phyloP scores from a whole-genome alignment of 495 filamentous ascomycete species.

The Penicillium canariense region DNA sequence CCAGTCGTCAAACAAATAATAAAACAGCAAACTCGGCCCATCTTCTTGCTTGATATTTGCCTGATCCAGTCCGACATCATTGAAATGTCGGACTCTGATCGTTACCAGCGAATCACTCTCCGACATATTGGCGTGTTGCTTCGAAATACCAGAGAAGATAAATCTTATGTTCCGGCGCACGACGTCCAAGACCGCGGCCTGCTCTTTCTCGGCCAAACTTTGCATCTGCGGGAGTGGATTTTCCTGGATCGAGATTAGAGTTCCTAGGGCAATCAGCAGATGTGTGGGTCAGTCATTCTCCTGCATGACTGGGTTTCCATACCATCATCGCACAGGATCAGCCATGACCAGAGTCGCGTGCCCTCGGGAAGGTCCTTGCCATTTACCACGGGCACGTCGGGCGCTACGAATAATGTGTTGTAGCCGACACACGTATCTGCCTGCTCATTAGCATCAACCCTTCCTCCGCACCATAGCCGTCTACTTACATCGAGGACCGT shows the following conservation, averaged over 20 bases:
- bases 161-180: conserved; percentile 67
- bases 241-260: conserved; percentile 76
- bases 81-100: conserved; percentile 49
- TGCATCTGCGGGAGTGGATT: conserved; percentile 53
- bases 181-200: conserved; percentile 44
- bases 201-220: conserved; percentile 27
- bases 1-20: conserved; percentile 90
- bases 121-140: conserved; percentile 35
- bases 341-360: conserved; percentile 71
- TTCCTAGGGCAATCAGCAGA: conserved; percentile 41
- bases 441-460: neutral
- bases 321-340: conserved; percentile 80
- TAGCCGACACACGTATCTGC: conserved; percentile 78
- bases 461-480: neutral
- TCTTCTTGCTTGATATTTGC: conserved; percentile 53
- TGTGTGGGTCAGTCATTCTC: neutral
- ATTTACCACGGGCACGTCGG: conserved; percentile 30
- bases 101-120: conserved; percentile 48
- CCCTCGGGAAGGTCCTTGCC: conserved; percentile 57
- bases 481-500: conserved; percentile 51
- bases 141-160: conserved; percentile 71
- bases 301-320: conserved; percentile 14
- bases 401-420: conserved; percentile 69
- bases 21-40: conserved; percentile 73
- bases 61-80: conserved; percentile 28